phyloP scores from a whole-genome alignment of 2,329 filamentous ascomycete genomes.

The Hirsutella thompsonii region DNA sequence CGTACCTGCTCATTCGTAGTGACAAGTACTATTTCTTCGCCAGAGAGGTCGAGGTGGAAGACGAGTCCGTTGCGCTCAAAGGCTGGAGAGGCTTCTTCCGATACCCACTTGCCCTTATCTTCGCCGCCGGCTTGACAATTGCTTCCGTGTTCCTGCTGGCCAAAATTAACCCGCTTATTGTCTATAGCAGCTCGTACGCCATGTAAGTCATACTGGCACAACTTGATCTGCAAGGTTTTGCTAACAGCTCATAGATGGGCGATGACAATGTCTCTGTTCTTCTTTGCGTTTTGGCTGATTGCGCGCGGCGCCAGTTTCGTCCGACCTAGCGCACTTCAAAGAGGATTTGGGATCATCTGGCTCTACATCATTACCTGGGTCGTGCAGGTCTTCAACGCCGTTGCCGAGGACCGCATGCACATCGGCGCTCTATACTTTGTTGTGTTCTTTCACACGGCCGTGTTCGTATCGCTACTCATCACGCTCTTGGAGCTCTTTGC shows the following conservation, averaged over 20 bases:
- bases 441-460: slow-evolving; percentile 64
- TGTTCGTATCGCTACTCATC: slow-evolving; percentile 63
- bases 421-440: slow-evolving; percentile 69
- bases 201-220: slow-evolving; percentile 41
- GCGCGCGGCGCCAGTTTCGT: slow-evolving; percentile 66
- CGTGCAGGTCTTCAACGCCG: slow-evolving; percentile 56
- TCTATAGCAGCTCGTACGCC: slow-evolving; percentile 80
- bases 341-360: slow-evolving; percentile 74
- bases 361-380: slow-evolving; percentile 66
- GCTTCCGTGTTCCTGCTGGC: slow-evolving; percentile 62
- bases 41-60: slow-evolving; percentile 42
- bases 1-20: slow-evolving; percentile 52
- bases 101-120: slow-evolving; percentile 61
- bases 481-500: slow-evolving; percentile 71
- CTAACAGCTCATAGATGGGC: slow-evolving; percentile 42
- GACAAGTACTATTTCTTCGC: slow-evolving; percentile 88
- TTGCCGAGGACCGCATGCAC: slow-evolving; percentile 62
- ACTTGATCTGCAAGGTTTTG: too few relatives aligned
- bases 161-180: slow-evolving; percentile 77
- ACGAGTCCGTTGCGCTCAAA: slow-evolving; percentile 50
- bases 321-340: slow-evolving; percentile 74
- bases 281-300: slow-evolving; percentile 72
- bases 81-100: slow-evolving; percentile 77
- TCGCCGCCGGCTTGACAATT: slow-evolving; percentile 56
- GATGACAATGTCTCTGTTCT: slow-evolving; percentile 74